phyloP scores from a whole-genome alignment of 768 basidiomycete species.

The Hebeloma cylindrosporum region DNA sequence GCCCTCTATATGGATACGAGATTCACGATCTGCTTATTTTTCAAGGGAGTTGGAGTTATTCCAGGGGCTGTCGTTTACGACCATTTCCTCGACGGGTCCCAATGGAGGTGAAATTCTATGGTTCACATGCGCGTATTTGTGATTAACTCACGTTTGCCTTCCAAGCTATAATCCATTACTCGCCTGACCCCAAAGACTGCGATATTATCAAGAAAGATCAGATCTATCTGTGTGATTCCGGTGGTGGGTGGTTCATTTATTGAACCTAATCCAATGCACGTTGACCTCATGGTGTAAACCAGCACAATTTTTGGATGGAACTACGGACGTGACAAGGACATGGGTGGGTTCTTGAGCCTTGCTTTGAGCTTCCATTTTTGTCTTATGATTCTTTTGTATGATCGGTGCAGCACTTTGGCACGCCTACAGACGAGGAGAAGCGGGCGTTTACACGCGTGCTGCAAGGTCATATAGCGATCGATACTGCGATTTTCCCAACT shows the following conservation, averaged over 20 bases:
- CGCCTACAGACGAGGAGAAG: conserved; percentile 78
- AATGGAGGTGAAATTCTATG: conserved; percentile 70
- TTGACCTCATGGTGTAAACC: conserved; percentile 1
- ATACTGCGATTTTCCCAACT: conserved; percentile 77
- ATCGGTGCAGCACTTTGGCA: conserved; percentile 75
- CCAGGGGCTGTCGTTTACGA: conserved; percentile 86
- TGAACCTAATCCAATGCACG: neutral
- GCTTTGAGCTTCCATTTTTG: neutral
- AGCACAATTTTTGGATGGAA: conserved; percentile 90
- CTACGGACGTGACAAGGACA: conserved; percentile 92
- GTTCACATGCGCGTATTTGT: neutral
- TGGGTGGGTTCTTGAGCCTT: no score
- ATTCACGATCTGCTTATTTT: no score
- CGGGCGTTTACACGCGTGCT: conserved; percentile 89
- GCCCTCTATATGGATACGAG: conserved; percentile 1
- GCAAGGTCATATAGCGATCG: conserved; percentile 90
- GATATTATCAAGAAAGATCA: conserved; percentile 75
- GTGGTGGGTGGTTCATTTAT: conserved; percentile 46
- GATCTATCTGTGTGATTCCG: conserved; percentile 72
- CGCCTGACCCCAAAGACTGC: conserved; percentile 71
- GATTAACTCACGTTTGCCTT: neutral
- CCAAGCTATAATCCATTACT: conserved; percentile 91
- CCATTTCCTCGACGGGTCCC: conserved; percentile 90
- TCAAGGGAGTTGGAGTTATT: conserved; percentile 81
- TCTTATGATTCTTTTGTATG: neutral